These are phyloP conservation scores for Leccinum fallax DNA, from an alignment of 1,284 basidiomycete genomes.

Conservation along the genomic window DNA sequence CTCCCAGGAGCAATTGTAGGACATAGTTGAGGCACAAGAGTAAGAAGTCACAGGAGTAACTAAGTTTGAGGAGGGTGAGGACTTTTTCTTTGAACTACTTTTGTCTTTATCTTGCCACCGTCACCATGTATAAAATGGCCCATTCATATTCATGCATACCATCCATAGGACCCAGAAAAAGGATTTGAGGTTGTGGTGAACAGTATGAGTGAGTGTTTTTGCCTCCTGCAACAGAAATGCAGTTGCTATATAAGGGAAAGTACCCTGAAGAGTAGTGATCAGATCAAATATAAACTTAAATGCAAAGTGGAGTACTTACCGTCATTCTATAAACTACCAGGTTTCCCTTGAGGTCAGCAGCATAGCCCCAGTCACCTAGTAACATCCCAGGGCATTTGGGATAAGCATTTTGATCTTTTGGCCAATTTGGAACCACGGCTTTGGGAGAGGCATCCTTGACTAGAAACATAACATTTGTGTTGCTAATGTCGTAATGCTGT, in stretches of 20 bases:
- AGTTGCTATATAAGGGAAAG: neutral
- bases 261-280: neutral
- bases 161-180: conserved; percentile 1
- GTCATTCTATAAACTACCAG: neutral
- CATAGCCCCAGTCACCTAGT: neutral
- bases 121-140: neutral
- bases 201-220: neutral
- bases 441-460: neutral
- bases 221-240: neutral
- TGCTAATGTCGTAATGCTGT: neutral
- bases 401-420: neutral
- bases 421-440: neutral
- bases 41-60: neutral
- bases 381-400: neutral
- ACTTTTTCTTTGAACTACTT: neutral
- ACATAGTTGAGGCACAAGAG: neutral
- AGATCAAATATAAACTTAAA: neutral
- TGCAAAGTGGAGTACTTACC: neutral
- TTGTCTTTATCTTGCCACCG: neutral
- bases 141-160: neutral
- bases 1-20: neutral
- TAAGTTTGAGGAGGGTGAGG: neutral
- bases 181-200: neutral
- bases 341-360: neutral
- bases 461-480: neutral